Evolutionary conservation across 2,329 filamentous ascomycete species (phyloP).

Genomic region (Hymenoscyphus scutula): DNA sequence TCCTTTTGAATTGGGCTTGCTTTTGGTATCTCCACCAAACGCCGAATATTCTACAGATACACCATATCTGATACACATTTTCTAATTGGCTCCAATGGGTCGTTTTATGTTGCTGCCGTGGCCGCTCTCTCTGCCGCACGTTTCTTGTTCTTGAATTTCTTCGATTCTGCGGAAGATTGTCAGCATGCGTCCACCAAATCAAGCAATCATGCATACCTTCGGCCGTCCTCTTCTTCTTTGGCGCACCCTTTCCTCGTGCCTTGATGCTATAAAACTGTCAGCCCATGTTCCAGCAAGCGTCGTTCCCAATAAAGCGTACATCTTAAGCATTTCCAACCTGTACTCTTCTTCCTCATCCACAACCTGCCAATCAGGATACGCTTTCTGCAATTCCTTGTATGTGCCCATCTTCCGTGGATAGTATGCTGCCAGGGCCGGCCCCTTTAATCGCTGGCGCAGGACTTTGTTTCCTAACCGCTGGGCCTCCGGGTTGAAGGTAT

Average conservation of each 20-base stretch:
- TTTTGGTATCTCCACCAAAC: slow-evolving; percentile 27
- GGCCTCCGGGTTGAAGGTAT: slow-evolving; percentile 82
- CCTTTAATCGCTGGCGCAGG: slow-evolving; percentile 80
- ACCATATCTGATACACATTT: slow-evolving; percentile 28
- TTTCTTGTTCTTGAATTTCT: slow-evolving; percentile 47
- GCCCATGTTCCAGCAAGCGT: slow-evolving; percentile 1
- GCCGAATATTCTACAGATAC: slow-evolving; percentile 32
- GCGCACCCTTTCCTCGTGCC: slow-evolving; percentile 78
- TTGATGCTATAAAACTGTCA: slow-evolving; percentile 57
- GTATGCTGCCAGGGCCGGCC: slow-evolving; percentile 80
- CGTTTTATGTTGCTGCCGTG: slow-evolving; percentile 30
- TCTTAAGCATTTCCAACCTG: slow-evolving; percentile 70
- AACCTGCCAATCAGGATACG: slow-evolving; percentile 40
- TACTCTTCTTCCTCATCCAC: slow-evolving; percentile 77
- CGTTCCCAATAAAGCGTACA: slow-evolving; percentile 42
- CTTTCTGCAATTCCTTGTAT: slow-evolving; percentile 69
- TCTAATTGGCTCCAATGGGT: slow-evolving; percentile 16
- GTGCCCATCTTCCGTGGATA: slow-evolving; percentile 70
- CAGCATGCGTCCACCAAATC: slow-evolving; percentile 12
- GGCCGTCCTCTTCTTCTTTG: slow-evolving; percentile 80
- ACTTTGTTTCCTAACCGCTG: slow-evolving; percentile 87
- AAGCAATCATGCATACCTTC: slow-evolving; percentile 34
- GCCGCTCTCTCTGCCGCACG: slow-evolving; percentile 25
- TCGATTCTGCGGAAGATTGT: slow-evolving; percentile 38
- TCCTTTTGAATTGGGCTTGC: slow-evolving; percentile 13